Conservation (phyloP, 2,329 filamentous ascomycete genomes). For the Passalora sequoiae region DNA sequence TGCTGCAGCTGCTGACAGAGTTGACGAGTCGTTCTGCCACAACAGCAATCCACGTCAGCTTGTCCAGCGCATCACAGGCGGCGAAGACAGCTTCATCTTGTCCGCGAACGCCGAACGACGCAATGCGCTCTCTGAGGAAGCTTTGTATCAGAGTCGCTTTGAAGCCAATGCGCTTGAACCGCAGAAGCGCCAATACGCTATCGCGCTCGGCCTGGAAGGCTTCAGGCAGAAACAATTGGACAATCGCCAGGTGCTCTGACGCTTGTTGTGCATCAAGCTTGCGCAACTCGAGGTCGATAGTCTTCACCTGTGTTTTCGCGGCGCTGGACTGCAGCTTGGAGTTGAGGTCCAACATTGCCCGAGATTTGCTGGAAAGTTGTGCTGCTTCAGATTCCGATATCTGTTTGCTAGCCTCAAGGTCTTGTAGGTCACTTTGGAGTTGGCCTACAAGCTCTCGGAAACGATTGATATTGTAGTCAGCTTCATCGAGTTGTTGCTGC, state of each 20-base stretch:
- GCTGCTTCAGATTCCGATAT: slow-evolving; percentile 90
- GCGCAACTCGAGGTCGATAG: slow-evolving; percentile 83
- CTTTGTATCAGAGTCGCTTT: slow-evolving; percentile 75
- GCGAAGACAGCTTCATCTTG: slow-evolving; percentile 74
- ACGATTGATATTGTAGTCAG: slow-evolving; percentile 81
- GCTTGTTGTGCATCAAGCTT: slow-evolving; percentile 86
- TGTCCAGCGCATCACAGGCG: slow-evolving; percentile 76
- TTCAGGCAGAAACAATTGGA: slow-evolving; percentile 84
- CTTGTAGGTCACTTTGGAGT: slow-evolving; percentile 79
- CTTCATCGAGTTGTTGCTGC: slow-evolving; percentile 74
- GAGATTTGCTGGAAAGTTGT: slow-evolving; percentile 79
- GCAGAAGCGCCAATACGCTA: slow-evolving; percentile 79
- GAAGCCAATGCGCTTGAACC: slow-evolving; percentile 82
- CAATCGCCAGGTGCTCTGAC: slow-evolving; percentile 78
- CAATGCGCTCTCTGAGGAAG: slow-evolving; percentile 73
- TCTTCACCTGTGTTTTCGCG: slow-evolving; percentile 86
- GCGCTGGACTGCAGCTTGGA: slow-evolving; percentile 87
- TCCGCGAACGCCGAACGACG: slow-evolving; percentile 60
- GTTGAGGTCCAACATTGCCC: slow-evolving; percentile 95
- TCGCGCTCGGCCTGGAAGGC: slow-evolving; percentile 74
- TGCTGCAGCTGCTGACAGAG: slow-evolving; percentile 70
- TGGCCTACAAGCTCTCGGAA: slow-evolving; percentile 86
- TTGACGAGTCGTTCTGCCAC: slow-evolving; percentile 82
- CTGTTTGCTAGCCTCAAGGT: slow-evolving; percentile 86
- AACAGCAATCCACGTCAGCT: slow-evolving; percentile 74